Conservation (phyloP, 2,329 filamentous ascomycete species). For the Pyrenophora graminea region DNA sequence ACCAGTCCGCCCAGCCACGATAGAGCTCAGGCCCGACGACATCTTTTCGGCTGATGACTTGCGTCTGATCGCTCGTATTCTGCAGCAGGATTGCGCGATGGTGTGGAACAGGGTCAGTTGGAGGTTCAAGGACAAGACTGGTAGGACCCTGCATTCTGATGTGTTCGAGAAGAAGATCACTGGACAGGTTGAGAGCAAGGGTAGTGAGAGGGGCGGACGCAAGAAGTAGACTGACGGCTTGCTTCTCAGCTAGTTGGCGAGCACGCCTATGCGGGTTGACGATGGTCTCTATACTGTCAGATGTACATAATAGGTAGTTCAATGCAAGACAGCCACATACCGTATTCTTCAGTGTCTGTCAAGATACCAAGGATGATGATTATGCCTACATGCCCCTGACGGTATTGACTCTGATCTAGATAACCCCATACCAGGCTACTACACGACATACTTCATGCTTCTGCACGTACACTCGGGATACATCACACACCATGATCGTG, state of each 20-base stretch:
- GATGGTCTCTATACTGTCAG: no score
- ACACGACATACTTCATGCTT: no score
- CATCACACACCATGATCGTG: no score
- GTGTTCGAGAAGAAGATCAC: conserved; percentile 51
- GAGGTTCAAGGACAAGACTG: conserved; percentile 56
- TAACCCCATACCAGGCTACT: no score
- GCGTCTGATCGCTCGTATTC: conserved; percentile 50
- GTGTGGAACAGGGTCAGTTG: conserved; percentile 55
- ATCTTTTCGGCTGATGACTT: conserved; percentile 42
- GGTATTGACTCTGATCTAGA: no score
- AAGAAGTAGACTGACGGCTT: background rate
- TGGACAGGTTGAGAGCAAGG: conserved; percentile 19
- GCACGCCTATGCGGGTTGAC: no score
- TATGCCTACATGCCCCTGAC: no score
- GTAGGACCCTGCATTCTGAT: conserved; percentile 50
- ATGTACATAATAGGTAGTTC: no score
- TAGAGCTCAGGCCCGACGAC: conserved; percentile 34
- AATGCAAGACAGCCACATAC: no score
- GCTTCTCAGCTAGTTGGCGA: background rate
- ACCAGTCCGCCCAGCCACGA: conserved; percentile 5
- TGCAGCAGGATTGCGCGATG: conserved; percentile 49
- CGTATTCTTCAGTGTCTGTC: no score
- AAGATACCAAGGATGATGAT: no score
- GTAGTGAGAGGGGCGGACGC: background rate
- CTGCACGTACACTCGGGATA: no score